Evolutionary conservation across 768 basidiomycete species (phyloP), one percentile per base, ranked within the genome.

Genomic region (Nidularia pulvinata): DNA sequence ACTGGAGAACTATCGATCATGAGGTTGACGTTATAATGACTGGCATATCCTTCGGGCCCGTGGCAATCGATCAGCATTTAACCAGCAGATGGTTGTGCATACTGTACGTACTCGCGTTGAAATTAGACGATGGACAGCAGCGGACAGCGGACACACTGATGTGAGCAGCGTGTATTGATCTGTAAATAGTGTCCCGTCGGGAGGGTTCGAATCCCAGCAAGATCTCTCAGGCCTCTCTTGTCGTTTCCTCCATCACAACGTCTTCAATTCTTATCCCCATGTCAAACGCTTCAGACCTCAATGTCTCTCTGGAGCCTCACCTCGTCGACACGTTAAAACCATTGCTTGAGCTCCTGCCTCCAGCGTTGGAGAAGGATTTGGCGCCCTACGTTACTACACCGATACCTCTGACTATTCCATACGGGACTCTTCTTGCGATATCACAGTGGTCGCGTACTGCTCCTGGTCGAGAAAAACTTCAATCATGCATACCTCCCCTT

Each of bases 361-460:
- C 62, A 3, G 64, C 77, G 14, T 66, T 82, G 11, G 70, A 75
- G 2, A 59, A 65, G 5, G 62, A 78, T 55, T 72, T 91, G 25
- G 55, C 60, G 5, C 57, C 59, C 43, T 76, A 73, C 59, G 61
- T 85, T 45, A 56, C 60, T 22, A 62, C 72, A 33, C 65, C 69
- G 10, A 63, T 66, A 6, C 68, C 73, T 6, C 55, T 69, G n/a
- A 73, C 79, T 39, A 83, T 94, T 51, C 82, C 88, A 1, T 88
- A 93, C 67, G 64, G 71, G 5, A 65, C 85, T 43, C 75, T 93
- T 42, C 73, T 70, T 7, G 67, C 76, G 33, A 73, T 89, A 47
- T 89, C 91, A 0, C 74, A 74, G 66, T 93, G 91, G 91, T 69
- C 86, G 13, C 82, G 84, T 44, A 78, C 88, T 32, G 59, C 71